A percentile compares a stretch with the other conserved stretches of the same genome.
Conservation (phyloP, 2,329 filamentous ascomycete species). For the Stemphylium beticola region DNA sequence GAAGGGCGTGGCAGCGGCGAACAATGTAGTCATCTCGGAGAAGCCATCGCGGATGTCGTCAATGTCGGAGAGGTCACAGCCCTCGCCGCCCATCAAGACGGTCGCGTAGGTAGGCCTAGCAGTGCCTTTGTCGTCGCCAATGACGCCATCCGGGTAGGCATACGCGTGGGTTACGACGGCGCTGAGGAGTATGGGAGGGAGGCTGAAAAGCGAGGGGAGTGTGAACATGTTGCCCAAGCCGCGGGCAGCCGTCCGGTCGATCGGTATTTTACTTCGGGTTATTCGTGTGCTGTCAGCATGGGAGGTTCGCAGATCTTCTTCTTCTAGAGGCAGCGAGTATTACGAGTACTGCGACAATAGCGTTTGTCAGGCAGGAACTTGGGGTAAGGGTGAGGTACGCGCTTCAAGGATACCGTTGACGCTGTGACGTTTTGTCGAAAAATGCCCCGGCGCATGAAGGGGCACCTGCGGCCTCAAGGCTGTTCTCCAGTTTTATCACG, state of each 20-base stretch:
- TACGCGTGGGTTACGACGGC: slow-evolving; percentile 29
- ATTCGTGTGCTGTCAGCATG: slow-evolving; percentile 6
- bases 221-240: slow-evolving; percentile 29
- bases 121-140: slow-evolving; percentile 30
- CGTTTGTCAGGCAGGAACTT: not conserved
- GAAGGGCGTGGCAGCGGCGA: slow-evolving; percentile 32
- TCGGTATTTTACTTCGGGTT: slow-evolving; percentile 1
- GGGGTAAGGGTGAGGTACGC: not conserved
- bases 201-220: slow-evolving; percentile 23
- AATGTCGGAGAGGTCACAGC: slow-evolving; percentile 34
- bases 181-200: slow-evolving; percentile 30
- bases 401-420: slow-evolving; percentile 4
- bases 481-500: slow-evolving; percentile 6
- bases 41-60: slow-evolving; percentile 39
- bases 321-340: not conserved
- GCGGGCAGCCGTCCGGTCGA: slow-evolving; percentile 5
- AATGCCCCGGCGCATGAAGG: slow-evolving; percentile 10
- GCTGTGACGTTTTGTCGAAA: not conserved
- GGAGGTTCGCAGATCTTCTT: slow-evolving; percentile 8
- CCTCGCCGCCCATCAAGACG: slow-evolving; percentile 40
- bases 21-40: slow-evolving; percentile 41
- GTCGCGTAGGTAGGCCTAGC: slow-evolving; percentile 26
- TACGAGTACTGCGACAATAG: not conserved
- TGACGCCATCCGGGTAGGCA: slow-evolving; percentile 32
- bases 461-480: slow-evolving; percentile 3